Evolutionary conservation across 805 yeast species (phyloP).

Genomic region (Lipomyces sp.): DNA sequence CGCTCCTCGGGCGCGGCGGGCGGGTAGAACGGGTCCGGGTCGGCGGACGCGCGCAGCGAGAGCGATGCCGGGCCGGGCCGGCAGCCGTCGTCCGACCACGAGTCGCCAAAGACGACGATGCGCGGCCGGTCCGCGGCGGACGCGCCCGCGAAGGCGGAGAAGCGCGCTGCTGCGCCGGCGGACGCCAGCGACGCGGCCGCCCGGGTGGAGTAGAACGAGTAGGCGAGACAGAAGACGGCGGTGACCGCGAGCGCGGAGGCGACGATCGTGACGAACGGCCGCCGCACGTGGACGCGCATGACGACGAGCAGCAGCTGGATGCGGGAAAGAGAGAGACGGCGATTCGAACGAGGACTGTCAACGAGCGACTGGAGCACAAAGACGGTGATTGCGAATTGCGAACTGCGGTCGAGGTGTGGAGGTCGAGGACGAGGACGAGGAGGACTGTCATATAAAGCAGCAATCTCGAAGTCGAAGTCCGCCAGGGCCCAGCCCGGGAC

Average conservation of each 20-base stretch:
- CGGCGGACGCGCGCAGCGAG: not conserved
- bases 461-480: no score
- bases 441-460: no score
- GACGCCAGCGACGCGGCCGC: not conserved
- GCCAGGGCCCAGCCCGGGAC: no score
- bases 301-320: not conserved
- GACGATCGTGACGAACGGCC: conserved; percentile 1
- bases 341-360: not conserved
- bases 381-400: not conserved
- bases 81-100: conserved; percentile 27
- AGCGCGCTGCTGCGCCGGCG: not conserved
- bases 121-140: not conserved
- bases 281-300: conserved; percentile 6
- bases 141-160: not conserved
- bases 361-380: not conserved
- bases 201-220: no score
- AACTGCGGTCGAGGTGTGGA: no score
- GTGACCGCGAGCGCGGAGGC: conserved; percentile 1
- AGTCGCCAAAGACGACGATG: conserved; percentile 25
- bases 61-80: conserved; percentile 11
- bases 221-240: not conserved
- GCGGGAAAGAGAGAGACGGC: not conserved
- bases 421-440: no score
- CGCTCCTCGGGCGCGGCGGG: not conserved
- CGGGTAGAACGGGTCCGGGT: not conserved